Conservation (phyloP, 495 filamentous ascomycete species). For the Daldinia vernicosa region DNA sequence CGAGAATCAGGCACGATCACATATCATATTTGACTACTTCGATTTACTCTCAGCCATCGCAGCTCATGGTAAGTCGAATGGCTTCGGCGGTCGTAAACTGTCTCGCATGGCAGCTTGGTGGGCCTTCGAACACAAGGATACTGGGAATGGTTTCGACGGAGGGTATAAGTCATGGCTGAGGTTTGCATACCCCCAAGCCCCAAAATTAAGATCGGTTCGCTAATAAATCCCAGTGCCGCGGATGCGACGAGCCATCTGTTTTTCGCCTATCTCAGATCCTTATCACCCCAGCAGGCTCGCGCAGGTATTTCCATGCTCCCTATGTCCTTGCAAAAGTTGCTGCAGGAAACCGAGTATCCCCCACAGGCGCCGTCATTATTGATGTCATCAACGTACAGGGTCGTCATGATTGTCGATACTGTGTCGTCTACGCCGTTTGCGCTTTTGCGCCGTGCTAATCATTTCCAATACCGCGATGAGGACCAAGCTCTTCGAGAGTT, state of each 20-base stretch:
- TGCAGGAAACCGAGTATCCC: conserved; percentile 94
- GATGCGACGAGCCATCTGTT: conserved; percentile 97
- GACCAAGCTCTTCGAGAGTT: conserved; percentile 84
- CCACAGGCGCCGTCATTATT: conserved; percentile 80
- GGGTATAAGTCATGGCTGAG: conserved; percentile 85
- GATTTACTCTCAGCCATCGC: conserved; percentile 85
- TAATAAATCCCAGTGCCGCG: conserved; percentile 71
- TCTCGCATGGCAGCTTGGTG: conserved; percentile 98
- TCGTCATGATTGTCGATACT: conserved; percentile 95
- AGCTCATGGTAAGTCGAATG: conserved; percentile 89
- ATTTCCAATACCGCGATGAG: conserved; percentile 93
- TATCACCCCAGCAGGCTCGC: conserved; percentile 78
- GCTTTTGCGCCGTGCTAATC: conserved; percentile 86
- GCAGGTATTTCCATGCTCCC: conserved; percentile 85
- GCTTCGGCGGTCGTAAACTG: conserved; percentile 90
- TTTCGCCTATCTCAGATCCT: conserved; percentile 93
- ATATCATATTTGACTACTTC: conserved; percentile 96
- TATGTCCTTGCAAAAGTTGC: conserved; percentile 86
- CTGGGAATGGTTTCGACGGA: conserved; percentile 91
- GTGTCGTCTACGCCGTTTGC: conserved; percentile 96
- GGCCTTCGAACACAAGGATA: conserved; percentile 92
- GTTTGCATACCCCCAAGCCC: conserved; percentile 39
- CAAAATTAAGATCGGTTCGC: conserved; percentile 21
- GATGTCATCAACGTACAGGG: conserved; percentile 82
- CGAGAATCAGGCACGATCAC: conserved; percentile 83